Evolutionary conservation across 2,329 filamentous ascomycete genomes (phyloP).

Genomic region (Colletotrichum abscissum): DNA sequence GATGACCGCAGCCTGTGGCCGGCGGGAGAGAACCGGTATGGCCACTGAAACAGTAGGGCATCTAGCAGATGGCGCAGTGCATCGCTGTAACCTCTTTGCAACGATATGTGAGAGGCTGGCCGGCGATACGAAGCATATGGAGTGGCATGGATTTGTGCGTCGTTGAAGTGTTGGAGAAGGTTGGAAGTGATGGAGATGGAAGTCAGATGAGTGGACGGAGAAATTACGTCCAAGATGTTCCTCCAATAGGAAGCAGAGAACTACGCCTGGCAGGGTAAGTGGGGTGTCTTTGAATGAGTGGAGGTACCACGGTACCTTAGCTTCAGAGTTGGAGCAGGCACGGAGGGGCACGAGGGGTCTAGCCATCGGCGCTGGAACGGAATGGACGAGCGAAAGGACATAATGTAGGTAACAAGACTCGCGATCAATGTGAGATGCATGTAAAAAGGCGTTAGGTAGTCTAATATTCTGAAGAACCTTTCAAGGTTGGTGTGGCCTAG

Average conservation of each 20-base stretch:
- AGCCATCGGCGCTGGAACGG: not conserved
- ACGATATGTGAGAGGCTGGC: not conserved
- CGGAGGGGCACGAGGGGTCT: conserved; percentile 18
- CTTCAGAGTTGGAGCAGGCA: conserved; percentile 10
- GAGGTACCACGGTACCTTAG: not conserved
- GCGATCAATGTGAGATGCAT: not conserved
- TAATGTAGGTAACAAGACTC: too few relatives aligned
- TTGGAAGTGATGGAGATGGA: conserved; percentile 12
- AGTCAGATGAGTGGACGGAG: conserved; percentile 25
- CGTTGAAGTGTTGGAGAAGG: not conserved
- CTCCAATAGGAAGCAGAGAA: conserved; percentile 1
- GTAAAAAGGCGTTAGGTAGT: not conserved
- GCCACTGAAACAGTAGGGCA: not conserved
- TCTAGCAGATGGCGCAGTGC: not conserved
- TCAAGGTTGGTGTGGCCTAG: not conserved
- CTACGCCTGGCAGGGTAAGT: not conserved
- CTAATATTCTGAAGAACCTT: not conserved
- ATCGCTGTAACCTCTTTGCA: not conserved
- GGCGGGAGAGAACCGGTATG: not conserved
- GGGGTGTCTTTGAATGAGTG: conserved; percentile 1
- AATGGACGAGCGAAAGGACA: not conserved
- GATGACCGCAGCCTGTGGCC: not conserved
- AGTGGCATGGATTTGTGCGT: not conserved
- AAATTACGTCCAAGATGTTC: conserved; percentile 19
- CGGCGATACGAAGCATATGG: not conserved